Evolutionary conservation across 257 asterid species (phyloP).

Genomic region (Capsicum pubescens): DNA sequence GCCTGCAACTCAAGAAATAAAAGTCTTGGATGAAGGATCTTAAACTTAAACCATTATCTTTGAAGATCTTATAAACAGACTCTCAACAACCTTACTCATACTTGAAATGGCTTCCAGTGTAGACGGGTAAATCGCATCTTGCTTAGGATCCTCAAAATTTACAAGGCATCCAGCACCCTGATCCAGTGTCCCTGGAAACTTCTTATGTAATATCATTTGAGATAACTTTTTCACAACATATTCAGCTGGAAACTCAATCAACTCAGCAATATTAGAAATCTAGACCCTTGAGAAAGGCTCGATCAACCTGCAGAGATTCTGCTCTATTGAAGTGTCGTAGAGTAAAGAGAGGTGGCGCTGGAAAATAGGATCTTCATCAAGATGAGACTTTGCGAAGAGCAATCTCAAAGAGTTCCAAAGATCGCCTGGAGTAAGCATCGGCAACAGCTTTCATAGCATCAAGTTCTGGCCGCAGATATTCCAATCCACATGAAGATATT

Average conservation of each 20-base stretch:
- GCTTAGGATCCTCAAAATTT: slow-evolving; percentile 52
- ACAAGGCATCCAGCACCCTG: slow-evolving; percentile 60
- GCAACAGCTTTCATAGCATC: slow-evolving; percentile 61
- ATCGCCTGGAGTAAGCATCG: slow-evolving; percentile 55
- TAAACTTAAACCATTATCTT: slow-evolving; percentile 42
- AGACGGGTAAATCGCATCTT: slow-evolving; percentile 50
- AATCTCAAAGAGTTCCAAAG: slow-evolving; percentile 46
- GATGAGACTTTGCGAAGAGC: slow-evolving; percentile 48
- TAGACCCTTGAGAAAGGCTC: slow-evolving; percentile 52
- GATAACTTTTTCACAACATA: slow-evolving; percentile 55
- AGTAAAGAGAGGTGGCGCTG: slow-evolving; percentile 53
- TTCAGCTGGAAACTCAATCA: slow-evolving; percentile 50
- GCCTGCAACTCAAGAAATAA: slow-evolving; percentile 13
- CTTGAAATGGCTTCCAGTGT: slow-evolving; percentile 49
- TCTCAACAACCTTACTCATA: slow-evolving; percentile 58
- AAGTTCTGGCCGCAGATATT: slow-evolving; percentile 54
- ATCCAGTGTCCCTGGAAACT: slow-evolving; percentile 55
- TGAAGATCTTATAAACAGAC: slow-evolving; percentile 48
- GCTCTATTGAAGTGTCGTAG: slow-evolving; percentile 52
- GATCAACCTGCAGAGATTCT: slow-evolving; percentile 55
- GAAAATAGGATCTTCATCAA: slow-evolving; percentile 55
- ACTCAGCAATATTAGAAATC: slow-evolving; percentile 49
- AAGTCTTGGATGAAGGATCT: background rate
- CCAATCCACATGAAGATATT: slow-evolving; percentile 49
- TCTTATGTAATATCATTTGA: slow-evolving; percentile 56